Evolutionary conservation across 108 stramenopile genomes (phyloP).

Genomic region (Craspedostauros australis): DNA sequence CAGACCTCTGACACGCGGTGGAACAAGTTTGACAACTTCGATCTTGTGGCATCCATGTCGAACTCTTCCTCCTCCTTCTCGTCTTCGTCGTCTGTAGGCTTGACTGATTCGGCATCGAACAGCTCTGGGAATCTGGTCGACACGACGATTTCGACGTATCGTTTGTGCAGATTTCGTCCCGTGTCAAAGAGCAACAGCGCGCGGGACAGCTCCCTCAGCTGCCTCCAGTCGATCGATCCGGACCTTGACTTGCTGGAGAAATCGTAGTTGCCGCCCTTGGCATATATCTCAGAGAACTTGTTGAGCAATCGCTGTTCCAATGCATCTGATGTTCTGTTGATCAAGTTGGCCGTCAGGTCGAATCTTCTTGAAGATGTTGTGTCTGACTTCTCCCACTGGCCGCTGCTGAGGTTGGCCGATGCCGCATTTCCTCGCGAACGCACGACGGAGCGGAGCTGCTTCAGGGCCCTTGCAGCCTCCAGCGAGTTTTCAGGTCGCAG

Average conservation of each 20-base stretch:
- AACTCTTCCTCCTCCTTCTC: conserved; percentile 43
- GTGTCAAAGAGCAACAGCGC: conserved; percentile 67
- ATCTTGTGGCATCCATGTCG: conserved; percentile 66
- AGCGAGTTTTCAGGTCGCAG: conserved; percentile 59
- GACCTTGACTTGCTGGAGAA: conserved; percentile 47
- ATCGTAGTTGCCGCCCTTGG: conserved; percentile 64
- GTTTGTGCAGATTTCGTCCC: conserved; percentile 62
- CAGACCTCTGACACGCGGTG: conserved; percentile 80
- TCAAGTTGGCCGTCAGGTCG: conserved; percentile 69
- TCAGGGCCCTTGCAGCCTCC: conserved; percentile 65
- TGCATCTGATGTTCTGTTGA: conserved; percentile 56
- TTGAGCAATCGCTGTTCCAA: conserved; percentile 66
- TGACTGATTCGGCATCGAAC: conserved; percentile 29
- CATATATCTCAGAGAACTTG: conserved; percentile 60
- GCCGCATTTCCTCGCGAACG: conserved; percentile 62
- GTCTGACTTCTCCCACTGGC: conserved; percentile 11
- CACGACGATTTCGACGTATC: conserved; percentile 72
- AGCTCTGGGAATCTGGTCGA: conserved; percentile 74
- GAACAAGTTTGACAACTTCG: conserved; percentile 68
- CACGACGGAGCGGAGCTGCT: conserved; percentile 69
- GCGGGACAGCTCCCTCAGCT: conserved; percentile 56
- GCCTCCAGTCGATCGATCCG: conserved; percentile 63
- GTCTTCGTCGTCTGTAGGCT: conserved; percentile 24
- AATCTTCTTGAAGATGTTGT: conserved; percentile 50
- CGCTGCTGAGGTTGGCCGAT: conserved; percentile 9